A percentile compares a stretch with the other conserved stretches of the same genome.
Evolutionary conservation across 1,284 basidiomycete species (phyloP).

Genomic region (Afroboletus lepidellus): DNA sequence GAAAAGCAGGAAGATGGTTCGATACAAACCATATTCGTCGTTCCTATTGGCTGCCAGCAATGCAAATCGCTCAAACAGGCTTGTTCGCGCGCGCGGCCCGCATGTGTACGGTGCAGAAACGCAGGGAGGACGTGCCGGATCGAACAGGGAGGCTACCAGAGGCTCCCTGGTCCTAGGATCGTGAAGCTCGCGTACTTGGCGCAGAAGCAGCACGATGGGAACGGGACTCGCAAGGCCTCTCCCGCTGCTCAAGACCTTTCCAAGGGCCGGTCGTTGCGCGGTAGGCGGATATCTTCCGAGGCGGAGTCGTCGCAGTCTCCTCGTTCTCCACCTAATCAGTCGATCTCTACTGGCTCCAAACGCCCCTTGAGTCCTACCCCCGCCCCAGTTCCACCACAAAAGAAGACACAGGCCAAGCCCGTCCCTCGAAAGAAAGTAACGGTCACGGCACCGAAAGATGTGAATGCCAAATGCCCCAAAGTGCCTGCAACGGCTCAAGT

Average conservation of each 20-base stretch:
- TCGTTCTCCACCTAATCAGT: not conserved
- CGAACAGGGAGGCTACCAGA: constrained; percentile 17
- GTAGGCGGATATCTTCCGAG: not conserved
- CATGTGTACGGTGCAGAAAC: constrained; percentile 24
- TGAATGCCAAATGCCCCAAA: not conserved
- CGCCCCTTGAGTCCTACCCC: constrained; percentile 17
- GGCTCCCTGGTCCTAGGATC: constrained; percentile 24
- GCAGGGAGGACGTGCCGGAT: constrained; percentile 1
- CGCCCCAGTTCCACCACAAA: constrained; percentile 6
- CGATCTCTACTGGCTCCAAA: constrained; percentile 5
- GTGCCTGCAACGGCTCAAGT: not conserved
- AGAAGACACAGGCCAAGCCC: constrained; percentile 5
- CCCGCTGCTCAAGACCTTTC: not conserved
- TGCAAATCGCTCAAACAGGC: constrained; percentile 14
- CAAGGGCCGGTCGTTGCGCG: not conserved
- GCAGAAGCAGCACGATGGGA: not conserved
- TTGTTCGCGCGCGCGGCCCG: constrained; percentile 27
- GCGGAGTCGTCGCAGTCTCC: not conserved
- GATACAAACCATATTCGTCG: constrained; percentile 21
- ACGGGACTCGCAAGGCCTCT: not conserved
- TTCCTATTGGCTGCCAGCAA: constrained; percentile 17
- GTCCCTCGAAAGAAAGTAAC: not conserved
- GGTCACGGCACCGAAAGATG: not conserved
- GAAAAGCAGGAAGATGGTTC: constrained; percentile 10
- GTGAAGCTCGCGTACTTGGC: not conserved